Base-by-base conservation (phyloP, 2,329 filamentous ascomycete species). In the Fusarium mangiferae region DNA sequence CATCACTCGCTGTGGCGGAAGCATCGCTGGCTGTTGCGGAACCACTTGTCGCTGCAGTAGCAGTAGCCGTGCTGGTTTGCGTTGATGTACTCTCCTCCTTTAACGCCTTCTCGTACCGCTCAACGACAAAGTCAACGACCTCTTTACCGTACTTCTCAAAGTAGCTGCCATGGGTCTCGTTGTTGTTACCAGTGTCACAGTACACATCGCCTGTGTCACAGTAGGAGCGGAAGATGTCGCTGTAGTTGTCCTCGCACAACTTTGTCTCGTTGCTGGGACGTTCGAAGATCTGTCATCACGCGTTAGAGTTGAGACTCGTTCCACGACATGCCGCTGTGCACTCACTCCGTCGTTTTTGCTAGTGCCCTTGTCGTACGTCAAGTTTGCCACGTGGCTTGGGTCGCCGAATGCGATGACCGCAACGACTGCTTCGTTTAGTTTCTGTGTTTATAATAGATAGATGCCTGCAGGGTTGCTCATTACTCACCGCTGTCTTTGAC, bases 201-300 rank as follows among this genome's bases (percentile, higher is more conserved):
- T 83, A 85, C 22, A 77, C 66, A 67, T 86, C 85, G 54, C 83
- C 83, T 1, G 71, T 80, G 77, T 85, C 84, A 76, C 84, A 85
- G 76, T 81, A 85, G 7, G 83, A 84, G 49, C 80, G 77, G 49
- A 85, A 74, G 39, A 81, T 80, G 73, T 79, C 69, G 61, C 76
- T 74, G 73, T 83, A 83, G 41, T 77, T 64, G 54, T 78, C 72
- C 68, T 82, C 76, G 77, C 84, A 85, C 20, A 76, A 74, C 41
- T 75, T 78, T 48, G 78, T 73, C 62, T 83, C 76, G n/a, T 78
- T 74, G 46, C 48, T 51, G 48, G 48, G 48, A 18, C 84, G 83
- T 39, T 71, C 54, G 66, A 85, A 84, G 58, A 84, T 70, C 83
- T 85, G 56, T n/a, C 38, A 17, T 38, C n/a, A 45, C 7, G 39